Percentiles rank a stretch among this genome's conserved stretches.
These are phyloP conservation scores for Mycena polygramma DNA, from an alignment of 768 basidiomycete species.

Conservation along the genomic window DNA sequence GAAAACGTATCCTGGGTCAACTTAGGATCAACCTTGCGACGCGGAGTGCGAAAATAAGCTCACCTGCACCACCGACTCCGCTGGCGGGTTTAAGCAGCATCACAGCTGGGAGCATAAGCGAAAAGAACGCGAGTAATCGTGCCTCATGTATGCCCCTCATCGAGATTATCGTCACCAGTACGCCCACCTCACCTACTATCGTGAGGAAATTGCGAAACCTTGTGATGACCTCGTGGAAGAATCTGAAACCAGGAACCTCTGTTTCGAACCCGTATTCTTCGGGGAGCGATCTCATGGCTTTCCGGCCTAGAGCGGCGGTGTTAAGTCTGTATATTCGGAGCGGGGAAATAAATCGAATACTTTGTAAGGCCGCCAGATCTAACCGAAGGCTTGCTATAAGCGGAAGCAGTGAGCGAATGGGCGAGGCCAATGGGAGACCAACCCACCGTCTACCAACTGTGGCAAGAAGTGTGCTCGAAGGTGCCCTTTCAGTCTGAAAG, in stretches of 20 bases:
- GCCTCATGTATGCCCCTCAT: slow-evolving; percentile 39
- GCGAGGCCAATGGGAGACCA: background rate
- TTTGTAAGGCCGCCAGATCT: slow-evolving; percentile 38
- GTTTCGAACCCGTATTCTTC: slow-evolving; percentile 16
- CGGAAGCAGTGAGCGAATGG: background rate
- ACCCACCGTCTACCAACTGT: slow-evolving; percentile 51
- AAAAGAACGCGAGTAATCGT: slow-evolving; percentile 43
- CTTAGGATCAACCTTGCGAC: slow-evolving; percentile 41
- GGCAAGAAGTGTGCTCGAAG: slow-evolving; percentile 57
- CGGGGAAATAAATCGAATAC: slow-evolving; percentile 25
- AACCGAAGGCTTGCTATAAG: slow-evolving; percentile 43
- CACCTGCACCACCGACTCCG: slow-evolving; percentile 53
- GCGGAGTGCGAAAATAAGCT: slow-evolving; percentile 51
- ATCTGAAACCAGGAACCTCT: slow-evolving; percentile 27
- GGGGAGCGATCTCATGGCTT: slow-evolving; percentile 26
- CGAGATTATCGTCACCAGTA: slow-evolving; percentile 31
- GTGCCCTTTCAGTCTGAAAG: slow-evolving; percentile 44
- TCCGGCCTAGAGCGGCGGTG: slow-evolving; percentile 18
- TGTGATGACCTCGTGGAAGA: slow-evolving; percentile 33
- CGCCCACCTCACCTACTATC: slow-evolving; percentile 24
- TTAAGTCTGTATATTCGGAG: background rate
- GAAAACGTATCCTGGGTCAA: slow-evolving; percentile 30
- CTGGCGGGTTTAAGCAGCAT: slow-evolving; percentile 50
- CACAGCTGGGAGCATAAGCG: slow-evolving; percentile 45
- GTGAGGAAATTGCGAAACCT: slow-evolving; percentile 28